Conservation (phyloP, 2,329 filamentous ascomycete genomes). For the Blastomyces silverae region DNA sequence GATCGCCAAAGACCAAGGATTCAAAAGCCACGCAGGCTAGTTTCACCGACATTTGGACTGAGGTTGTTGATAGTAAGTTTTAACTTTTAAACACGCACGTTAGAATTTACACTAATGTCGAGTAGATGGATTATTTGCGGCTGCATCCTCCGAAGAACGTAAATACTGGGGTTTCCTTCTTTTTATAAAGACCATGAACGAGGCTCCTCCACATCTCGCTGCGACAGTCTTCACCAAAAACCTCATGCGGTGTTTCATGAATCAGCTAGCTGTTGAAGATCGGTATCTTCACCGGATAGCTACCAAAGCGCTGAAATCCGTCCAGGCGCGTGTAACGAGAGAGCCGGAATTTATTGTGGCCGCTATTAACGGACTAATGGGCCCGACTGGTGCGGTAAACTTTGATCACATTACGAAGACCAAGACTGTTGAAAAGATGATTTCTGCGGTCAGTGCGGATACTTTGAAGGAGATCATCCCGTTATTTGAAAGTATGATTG, state of each 20-base stretch:
- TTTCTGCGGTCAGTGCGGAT: constrained; percentile 53
- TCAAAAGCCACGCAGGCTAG: constrained; percentile 35
- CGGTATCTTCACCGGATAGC: constrained; percentile 75
- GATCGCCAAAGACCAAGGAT: constrained; percentile 29
- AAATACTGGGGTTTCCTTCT: constrained; percentile 90
- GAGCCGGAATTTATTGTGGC: constrained; percentile 54
- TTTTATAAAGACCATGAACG: constrained; percentile 65
- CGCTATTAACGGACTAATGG: constrained; percentile 62
- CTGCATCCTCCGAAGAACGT: constrained; percentile 73
- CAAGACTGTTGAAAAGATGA: constrained; percentile 71
- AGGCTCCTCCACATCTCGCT: constrained; percentile 46
- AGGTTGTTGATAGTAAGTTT: constrained; percentile 72
- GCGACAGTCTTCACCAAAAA: constrained; percentile 71
- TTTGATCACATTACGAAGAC: constrained; percentile 83
- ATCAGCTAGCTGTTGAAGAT: constrained; percentile 71
- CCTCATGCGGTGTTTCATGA: constrained; percentile 71
- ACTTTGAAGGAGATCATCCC: constrained; percentile 50
- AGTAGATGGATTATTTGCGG: constrained; percentile 73
- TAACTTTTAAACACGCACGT: constrained; percentile 24
- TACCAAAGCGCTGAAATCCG: constrained; percentile 63
- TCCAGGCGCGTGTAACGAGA: constrained; percentile 59
- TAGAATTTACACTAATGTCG: constrained; percentile 20
- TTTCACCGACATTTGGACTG: constrained; percentile 76
- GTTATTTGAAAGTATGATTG: constrained; percentile 44
- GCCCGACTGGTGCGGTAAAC: constrained; percentile 62